Evolutionary conservation across 768 basidiomycete genomes (phyloP).

Genomic region (Psilocybe subaeruginosa): DNA sequence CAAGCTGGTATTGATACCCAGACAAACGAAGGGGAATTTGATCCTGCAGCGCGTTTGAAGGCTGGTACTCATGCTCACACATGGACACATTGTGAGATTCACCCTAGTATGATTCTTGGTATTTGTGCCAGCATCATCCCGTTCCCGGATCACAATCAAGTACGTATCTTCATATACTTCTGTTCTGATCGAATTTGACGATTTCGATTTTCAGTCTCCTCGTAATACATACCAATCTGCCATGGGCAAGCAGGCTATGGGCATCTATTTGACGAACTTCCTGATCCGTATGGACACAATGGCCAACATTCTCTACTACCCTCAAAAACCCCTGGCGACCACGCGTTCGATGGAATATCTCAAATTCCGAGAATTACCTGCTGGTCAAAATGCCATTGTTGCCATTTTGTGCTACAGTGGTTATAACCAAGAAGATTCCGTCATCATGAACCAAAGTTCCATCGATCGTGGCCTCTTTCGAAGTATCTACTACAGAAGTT

Average conservation of each 20-base stretch:
- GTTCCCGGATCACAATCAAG: slow-evolving; percentile 99
- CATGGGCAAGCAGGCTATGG: slow-evolving; percentile 99
- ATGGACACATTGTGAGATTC: slow-evolving; percentile 99
- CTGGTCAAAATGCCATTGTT: slow-evolving; percentile 99
- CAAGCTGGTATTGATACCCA: slow-evolving; percentile 60
- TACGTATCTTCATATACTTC: slow-evolving; percentile 34
- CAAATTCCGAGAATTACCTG: slow-evolving; percentile 97
- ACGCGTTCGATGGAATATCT: slow-evolving; percentile 99
- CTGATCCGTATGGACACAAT: slow-evolving; percentile 99
- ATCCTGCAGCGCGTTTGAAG: slow-evolving; percentile 89
- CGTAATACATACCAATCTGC: slow-evolving; percentile 99
- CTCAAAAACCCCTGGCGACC: slow-evolving; percentile 97
- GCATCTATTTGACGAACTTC: slow-evolving; percentile 97
- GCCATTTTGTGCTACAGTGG: slow-evolving; percentile 99
- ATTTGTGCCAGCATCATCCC: slow-evolving; percentile 99
- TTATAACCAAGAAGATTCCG: slow-evolving; percentile 99
- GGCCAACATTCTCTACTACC: slow-evolving; percentile 99
- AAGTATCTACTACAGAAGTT: slow-evolving; percentile 97
- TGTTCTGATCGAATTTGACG: neutral
- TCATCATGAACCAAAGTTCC: slow-evolving; percentile 99
- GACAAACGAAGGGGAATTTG: slow-evolving; percentile 71
- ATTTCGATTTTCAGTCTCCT: slow-evolving; percentile 67
- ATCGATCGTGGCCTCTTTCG: slow-evolving; percentile 98
- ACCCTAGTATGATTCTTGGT: slow-evolving; percentile 98
- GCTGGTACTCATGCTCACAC: slow-evolving; percentile 83